phyloP scores from a whole-genome alignment of 140 eudicot species.

The Erigeron philadelphicus region DNA sequence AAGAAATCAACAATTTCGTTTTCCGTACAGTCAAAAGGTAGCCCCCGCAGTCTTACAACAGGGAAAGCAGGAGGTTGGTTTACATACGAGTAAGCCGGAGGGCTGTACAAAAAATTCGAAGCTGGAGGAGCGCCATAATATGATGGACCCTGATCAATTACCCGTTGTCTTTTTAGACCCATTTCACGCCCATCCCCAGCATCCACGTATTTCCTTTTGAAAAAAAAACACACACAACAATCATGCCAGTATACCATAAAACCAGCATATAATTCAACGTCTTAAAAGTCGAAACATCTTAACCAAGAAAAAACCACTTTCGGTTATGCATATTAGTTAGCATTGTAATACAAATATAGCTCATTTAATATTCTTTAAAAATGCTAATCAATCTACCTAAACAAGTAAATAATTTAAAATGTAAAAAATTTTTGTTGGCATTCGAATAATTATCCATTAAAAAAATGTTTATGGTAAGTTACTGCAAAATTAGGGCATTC shows the following conservation, averaged over 20 bases:
- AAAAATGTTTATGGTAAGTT: too few species aligned
- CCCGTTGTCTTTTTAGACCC: constrained; percentile 82
- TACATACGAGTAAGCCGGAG: constrained; percentile 55
- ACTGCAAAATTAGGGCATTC: too few species aligned
- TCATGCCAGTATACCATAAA: constrained; percentile 2
- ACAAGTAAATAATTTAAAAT: too few species aligned
- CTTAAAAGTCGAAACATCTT: background rate
- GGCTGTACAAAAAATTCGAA: constrained; percentile 57
- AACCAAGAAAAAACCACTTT: background rate
- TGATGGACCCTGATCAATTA: constrained; percentile 70
- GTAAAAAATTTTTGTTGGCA: too few species aligned
- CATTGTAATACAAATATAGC: background rate
- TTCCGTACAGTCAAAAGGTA: constrained; percentile 86
- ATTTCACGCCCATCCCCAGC: constrained; percentile 71
- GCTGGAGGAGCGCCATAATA: constrained; percentile 59
- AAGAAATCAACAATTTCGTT: constrained; percentile 73
- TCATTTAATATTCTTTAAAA: background rate
- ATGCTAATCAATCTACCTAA: background rate
- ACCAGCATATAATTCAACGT: background rate
- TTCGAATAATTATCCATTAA: too few species aligned
- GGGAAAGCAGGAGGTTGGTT: constrained; percentile 79
- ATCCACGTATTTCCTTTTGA: constrained; percentile 60
- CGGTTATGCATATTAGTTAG: background rate
- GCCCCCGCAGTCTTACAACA: constrained; percentile 84
- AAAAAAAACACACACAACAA: constrained; percentile 15